Base-by-base conservation (phyloP, 2,329 filamentous ascomycete species). In the Penicillium sp. region DNA sequence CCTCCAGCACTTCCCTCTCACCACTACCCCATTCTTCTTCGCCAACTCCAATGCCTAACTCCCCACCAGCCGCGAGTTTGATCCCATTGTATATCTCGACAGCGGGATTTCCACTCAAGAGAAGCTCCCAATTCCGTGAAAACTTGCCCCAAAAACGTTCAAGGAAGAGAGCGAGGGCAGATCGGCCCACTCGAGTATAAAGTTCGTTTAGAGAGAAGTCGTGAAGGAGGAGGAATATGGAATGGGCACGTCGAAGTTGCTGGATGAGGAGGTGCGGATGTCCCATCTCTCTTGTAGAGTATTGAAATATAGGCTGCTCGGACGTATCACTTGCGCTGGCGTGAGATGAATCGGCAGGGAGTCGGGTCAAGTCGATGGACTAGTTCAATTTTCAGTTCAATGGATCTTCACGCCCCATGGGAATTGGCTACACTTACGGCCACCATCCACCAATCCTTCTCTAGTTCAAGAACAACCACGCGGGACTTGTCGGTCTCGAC, bases 21-120 rank as follows among this genome's bases (percentile, higher is more conserved):
- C 88, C 88, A 59, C 90, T 95, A 3, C 90, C 90, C 61, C 88
- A 83, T 38, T 95, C 86, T 67, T 96, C 92, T 61, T 96, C 92
- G 12, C 92, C 92, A 1, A 96, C 92, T 0, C 92, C 92, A 30
- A 95, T 78, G 11, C 92, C 92, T 16, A 96, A 76, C 65, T 96
- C 90, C 12, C 92, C 90, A 22, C 86, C 88, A 5, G 84, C 85
- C 9, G 89, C 86, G 20, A 98, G 73, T 62, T 94, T 95, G 57
- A 95, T 79, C 4, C 85, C 88, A 8, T 82, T 79, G 55, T 87
- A 88, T 4, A 94, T 72, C 46, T 82, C 82, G 1, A 83, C 77
- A 2, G 82, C 80, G 0, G 92, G 92, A 53, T 94, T 95, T 6
- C 88, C 90, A 57, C 90, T 85, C 28, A 98, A 73, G 49, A 95